Evolutionary conservation across 2,329 filamentous ascomycete genomes (phyloP).

Genomic region (Cordyceps fumosorosea): DNA sequence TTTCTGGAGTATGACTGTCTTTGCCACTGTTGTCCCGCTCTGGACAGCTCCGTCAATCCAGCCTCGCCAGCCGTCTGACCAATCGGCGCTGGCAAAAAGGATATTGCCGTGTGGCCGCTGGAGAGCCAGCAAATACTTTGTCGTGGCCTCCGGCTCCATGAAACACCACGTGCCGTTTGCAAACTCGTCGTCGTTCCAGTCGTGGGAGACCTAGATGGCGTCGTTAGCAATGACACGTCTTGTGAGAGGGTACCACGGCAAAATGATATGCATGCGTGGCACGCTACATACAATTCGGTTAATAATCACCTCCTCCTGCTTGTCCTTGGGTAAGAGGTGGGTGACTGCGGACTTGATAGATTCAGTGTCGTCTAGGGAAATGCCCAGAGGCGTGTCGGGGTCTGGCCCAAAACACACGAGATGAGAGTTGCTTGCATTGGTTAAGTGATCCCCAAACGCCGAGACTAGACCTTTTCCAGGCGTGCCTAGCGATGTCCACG

Average conservation of each 20-base stretch:
- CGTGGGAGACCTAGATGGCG: background rate
- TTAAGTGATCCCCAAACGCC: background rate
- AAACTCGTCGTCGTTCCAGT: background rate
- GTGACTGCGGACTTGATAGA: background rate
- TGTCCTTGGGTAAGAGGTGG: background rate
- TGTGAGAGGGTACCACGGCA: too few species aligned
- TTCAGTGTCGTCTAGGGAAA: background rate
- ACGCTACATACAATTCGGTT: background rate
- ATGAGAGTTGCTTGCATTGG: background rate
- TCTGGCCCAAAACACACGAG: background rate
- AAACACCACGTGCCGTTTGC: background rate
- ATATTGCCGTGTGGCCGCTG: background rate
- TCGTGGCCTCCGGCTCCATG: background rate
- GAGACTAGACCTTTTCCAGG: background rate
- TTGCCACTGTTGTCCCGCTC: background rate
- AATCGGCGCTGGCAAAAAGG: background rate
- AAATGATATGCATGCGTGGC: too few species aligned
- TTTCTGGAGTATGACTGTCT: background rate
- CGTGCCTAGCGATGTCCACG: background rate
- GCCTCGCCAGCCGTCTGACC: background rate
- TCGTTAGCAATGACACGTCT: background rate
- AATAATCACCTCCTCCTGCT: background rate
- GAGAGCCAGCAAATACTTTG: background rate
- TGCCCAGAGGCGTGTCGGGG: background rate
- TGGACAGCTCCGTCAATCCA: background rate